phyloP scores from a whole-genome alignment of 2,329 filamentous ascomycete genomes.

The Epichloe hybrida region DNA sequence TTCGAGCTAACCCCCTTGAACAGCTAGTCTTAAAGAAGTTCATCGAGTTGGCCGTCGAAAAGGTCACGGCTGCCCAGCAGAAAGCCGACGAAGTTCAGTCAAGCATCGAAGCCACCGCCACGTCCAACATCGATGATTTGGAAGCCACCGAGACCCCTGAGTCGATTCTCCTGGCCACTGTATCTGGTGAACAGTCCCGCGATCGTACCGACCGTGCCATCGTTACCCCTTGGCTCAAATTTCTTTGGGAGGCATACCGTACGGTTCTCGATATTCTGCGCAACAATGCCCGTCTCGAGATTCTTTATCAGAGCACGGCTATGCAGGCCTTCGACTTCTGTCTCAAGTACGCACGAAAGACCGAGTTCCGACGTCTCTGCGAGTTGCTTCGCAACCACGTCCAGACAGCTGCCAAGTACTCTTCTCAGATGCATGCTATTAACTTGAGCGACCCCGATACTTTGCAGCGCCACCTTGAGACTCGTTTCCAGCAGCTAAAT shows the following conservation, averaged over 20 bases:
- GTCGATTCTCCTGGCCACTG: conserved; percentile 92
- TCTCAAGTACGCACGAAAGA: conserved; percentile 95
- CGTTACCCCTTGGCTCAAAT: conserved; percentile 98
- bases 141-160: conserved; percentile 96
- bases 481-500: conserved; percentile 95
- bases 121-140: conserved; percentile 77
- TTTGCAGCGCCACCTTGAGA: conserved; percentile 91
- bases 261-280: conserved; percentile 96
- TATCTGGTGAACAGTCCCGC: conserved; percentile 93
- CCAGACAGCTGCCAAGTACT: conserved; percentile 98
- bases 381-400: conserved; percentile 97
- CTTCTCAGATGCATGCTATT: conserved; percentile 97
- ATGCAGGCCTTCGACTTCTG: conserved; percentile 99
- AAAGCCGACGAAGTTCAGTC: conserved; percentile 95
- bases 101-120: conserved; percentile 57
- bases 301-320: conserved; percentile 96
- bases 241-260: conserved; percentile 97
- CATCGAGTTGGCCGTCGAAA: conserved; percentile 90
- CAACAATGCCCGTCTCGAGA: conserved; percentile 95
- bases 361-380: conserved; percentile 95
- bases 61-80: conserved; percentile 88
- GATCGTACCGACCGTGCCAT: conserved; percentile 97
- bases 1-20: conserved; percentile 8
- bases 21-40: conserved; percentile 91
- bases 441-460: conserved; percentile 97